Conservation (phyloP, 202 grass and related monocot genomes). For the Musa balbisiana region DNA sequence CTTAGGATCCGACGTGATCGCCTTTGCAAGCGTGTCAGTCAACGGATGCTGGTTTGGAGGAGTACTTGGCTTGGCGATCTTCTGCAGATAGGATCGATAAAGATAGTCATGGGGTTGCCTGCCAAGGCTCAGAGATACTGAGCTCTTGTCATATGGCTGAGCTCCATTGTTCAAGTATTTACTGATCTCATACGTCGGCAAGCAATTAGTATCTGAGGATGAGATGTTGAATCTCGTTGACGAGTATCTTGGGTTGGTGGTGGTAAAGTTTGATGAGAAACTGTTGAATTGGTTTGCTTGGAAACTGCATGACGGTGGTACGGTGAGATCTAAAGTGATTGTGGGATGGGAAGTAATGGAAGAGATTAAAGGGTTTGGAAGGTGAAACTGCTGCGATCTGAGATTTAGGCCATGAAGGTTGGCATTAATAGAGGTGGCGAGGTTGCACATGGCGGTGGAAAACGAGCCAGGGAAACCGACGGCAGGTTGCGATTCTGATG, state of each 20-base stretch:
- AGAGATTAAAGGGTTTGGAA: conserved; percentile 35
- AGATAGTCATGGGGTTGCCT: conserved; percentile 16
- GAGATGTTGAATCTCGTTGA: conserved; percentile 67
- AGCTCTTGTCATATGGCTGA: conserved; percentile 32
- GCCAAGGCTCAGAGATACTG: conserved; percentile 27
- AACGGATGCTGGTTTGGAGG: conserved; percentile 17
- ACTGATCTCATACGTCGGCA: conserved; percentile 37
- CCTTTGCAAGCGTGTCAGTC: conserved; percentile 76
- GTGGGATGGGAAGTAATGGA: conserved; percentile 55
- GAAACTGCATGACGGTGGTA: not conserved
- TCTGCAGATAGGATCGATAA: conserved; percentile 36
- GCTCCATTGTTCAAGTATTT: conserved; percentile 42
- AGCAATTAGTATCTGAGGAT: conserved; percentile 31
- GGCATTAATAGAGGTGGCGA: conserved; percentile 19
- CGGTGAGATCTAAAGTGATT: conserved; percentile 57
- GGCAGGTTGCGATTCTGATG: not conserved
- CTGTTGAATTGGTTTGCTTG: conserved; percentile 5
- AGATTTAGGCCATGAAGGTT: conserved; percentile 33
- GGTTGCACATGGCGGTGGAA: not conserved
- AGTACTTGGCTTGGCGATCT: not conserved
- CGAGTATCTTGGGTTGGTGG: conserved; percentile 35
- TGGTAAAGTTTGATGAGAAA: conserved; percentile 22
- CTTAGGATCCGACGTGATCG: conserved; percentile 62
- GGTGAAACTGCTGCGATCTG: conserved; percentile 26
- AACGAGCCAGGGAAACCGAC: too few relatives aligned